phyloP scores from a whole-genome alignment of 108 stramenopile species.

The Seminavis robusta region DNA sequence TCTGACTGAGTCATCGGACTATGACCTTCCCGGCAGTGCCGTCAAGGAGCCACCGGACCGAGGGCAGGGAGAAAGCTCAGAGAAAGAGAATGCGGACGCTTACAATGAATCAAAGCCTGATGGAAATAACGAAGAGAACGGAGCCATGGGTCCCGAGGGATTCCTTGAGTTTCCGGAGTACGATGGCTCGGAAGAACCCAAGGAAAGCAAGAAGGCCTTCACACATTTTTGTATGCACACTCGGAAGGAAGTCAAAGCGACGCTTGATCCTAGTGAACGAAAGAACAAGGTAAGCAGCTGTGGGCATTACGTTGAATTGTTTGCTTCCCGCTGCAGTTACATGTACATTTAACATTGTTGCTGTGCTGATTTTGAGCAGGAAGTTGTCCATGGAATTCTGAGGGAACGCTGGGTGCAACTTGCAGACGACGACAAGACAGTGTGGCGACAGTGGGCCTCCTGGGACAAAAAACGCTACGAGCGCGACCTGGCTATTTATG shows the following conservation, averaged over 20 bases:
- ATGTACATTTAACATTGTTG: no score
- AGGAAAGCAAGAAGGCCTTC: conserved; percentile 76
- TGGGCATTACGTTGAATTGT: not conserved
- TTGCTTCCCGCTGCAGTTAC: not conserved
- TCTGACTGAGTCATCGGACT: conserved; percentile 13
- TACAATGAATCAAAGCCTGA: conserved; percentile 1
- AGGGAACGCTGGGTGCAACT: conserved; percentile 66
- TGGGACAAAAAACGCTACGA: conserved; percentile 77
- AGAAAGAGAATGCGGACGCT: conserved; percentile 34
- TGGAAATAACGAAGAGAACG: conserved; percentile 20
- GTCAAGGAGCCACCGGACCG: not conserved
- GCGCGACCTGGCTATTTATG: conserved; percentile 43
- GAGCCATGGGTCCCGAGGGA: conserved; percentile 67
- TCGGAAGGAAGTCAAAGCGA: conserved; percentile 66
- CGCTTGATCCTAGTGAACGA: conserved; percentile 46
- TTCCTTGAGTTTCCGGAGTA: conserved; percentile 78
- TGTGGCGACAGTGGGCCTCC: conserved; percentile 70
- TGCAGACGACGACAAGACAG: conserved; percentile 54
- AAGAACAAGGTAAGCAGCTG: conserved; percentile 54
- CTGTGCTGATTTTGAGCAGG: conserved; percentile 14
- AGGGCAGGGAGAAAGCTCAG: conserved; percentile 4
- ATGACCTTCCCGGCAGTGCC: not conserved
- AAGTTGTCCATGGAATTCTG: conserved; percentile 59
- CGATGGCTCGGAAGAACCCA: conserved; percentile 65
- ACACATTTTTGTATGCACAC: conserved; percentile 71